Conservation (phyloP, 2,329 filamentous ascomycete species). For the Leptographium radiaticola region DNA sequence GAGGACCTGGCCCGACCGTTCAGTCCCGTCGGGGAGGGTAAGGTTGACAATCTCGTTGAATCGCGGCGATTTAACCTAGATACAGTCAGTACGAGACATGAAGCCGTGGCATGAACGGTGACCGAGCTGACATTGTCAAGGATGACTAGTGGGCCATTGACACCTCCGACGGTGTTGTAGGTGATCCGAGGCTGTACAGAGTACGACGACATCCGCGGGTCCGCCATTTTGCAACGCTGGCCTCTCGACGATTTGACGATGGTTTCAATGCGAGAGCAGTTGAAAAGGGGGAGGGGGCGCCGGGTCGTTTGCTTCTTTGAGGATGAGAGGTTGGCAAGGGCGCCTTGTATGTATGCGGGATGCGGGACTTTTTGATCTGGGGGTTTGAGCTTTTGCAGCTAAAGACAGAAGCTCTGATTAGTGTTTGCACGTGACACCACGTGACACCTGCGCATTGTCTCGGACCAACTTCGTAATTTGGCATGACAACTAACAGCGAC, state of each 20-base stretch:
- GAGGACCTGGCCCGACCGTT: conserved; percentile 87
- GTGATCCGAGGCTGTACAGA: conserved; percentile 52
- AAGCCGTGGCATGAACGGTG: neutral
- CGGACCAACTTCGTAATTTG: neutral
- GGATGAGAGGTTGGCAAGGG: neutral
- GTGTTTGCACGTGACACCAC: neutral
- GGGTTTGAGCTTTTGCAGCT: conserved; percentile 3
- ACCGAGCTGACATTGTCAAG: conserved; percentile 68
- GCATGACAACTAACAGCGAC: neutral
- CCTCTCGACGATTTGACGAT: neutral
- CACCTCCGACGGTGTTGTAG: conserved; percentile 97
- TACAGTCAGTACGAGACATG: conserved; percentile 12
- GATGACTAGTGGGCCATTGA: conserved; percentile 96
- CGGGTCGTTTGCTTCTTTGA: neutral
- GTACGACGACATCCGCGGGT: conserved; percentile 47
- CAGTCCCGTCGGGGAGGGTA: conserved; percentile 88
- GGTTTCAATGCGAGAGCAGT: neutral
- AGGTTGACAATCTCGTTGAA: conserved; percentile 98
- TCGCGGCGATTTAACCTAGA: conserved; percentile 86
- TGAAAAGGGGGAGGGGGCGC: neutral
- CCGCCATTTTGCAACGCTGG: conserved; percentile 26
- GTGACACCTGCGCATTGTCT: neutral
- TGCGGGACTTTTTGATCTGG: conserved; percentile 6
- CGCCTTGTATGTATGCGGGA: neutral
- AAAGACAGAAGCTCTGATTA: neutral